Evolutionary conservation across 2,329 filamentous ascomycete species (phyloP).

Genomic region (Diplodia seriata): DNA sequence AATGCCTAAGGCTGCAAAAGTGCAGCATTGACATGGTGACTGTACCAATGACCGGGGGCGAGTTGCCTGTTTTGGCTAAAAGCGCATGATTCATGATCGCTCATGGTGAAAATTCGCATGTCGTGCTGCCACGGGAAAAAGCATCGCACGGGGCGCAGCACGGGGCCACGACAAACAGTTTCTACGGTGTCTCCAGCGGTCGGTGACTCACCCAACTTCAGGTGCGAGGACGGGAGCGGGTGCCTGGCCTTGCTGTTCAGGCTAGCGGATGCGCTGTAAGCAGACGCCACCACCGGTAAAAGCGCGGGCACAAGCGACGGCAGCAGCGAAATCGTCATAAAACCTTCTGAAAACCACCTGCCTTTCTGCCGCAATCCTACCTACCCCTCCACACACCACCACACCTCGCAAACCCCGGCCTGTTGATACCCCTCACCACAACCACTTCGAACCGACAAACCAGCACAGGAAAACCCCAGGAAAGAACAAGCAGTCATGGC

Average conservation of each 20-base stretch:
- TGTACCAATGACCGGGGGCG: neutral
- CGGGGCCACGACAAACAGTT: neutral
- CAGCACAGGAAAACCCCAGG: neutral
- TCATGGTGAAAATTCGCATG: neutral
- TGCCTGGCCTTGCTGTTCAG: neutral
- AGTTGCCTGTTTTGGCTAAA: slow-evolving; percentile 23
- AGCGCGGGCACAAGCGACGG: slow-evolving; percentile 3
- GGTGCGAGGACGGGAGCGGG: neutral
- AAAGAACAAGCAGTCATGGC: slow-evolving; percentile 51
- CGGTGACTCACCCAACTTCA: neutral
- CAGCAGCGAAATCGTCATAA: slow-evolving; percentile 21
- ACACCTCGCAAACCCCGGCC: neutral
- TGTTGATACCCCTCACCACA: neutral
- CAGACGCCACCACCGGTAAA: neutral
- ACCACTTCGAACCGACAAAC: neutral
- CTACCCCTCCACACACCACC: slow-evolving; percentile 5
- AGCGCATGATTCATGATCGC: slow-evolving; percentile 15
- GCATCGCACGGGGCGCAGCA: neutral
- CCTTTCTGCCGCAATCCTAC: neutral
- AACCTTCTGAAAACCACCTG: slow-evolving; percentile 18
- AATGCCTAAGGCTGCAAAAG: neutral
- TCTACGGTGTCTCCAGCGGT: neutral
- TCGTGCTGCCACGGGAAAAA: neutral
- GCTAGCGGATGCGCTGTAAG: neutral
- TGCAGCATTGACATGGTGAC: neutral